phyloP scores from a whole-genome alignment of 192 early-diverging fungal species.

The Ambispora gerdemannii region DNA sequence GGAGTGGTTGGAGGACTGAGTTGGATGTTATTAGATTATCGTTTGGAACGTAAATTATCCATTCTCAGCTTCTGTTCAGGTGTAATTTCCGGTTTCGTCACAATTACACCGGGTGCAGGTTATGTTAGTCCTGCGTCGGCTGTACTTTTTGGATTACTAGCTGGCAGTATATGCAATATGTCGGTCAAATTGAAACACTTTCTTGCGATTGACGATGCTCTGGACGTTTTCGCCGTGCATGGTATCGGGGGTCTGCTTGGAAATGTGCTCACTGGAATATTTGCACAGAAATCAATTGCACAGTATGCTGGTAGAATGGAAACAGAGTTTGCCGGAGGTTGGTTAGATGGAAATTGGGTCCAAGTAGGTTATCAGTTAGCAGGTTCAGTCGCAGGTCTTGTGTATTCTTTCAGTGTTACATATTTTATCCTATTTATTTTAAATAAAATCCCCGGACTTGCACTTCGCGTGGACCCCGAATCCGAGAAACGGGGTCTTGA shows the following conservation, averaged over 20 bases:
- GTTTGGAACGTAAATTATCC: conserved; percentile 77
- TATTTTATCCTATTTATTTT: conserved; percentile 70
- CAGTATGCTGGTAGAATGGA: conserved; percentile 65
- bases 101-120: conserved; percentile 90
- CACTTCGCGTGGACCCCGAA: conserved; percentile 69
- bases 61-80: conserved; percentile 93
- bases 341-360: conserved; percentile 55
- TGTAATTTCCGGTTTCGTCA: conserved; percentile 87
- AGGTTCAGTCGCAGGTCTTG: conserved; percentile 66
- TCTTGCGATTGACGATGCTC: conserved; percentile 86
- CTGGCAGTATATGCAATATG: conserved; percentile 74
- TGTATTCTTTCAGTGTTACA: conserved; percentile 75
- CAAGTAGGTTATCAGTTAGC: conserved; percentile 81
- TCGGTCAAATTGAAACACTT: conserved; percentile 78
- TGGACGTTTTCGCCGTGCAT: conserved; percentile 90
- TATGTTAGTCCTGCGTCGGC: conserved; percentile 80
- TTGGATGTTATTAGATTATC: conserved; percentile 82
- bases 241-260: conserved; percentile 84
- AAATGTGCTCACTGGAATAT: conserved; percentile 85
- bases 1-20: conserved; percentile 75
- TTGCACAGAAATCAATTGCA: conserved; percentile 76
- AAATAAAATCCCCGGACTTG: conserved; percentile 77
- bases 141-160: conserved; percentile 74
- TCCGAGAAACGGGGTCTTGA: conserved; percentile 73
- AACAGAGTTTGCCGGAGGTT: conserved; percentile 44